A percentile compares a stretch with the other conserved stretches of the same genome.
These are phyloP conservation scores for Helianthus annuus DNA, from an alignment of 129 eudicot genomes.

Conservation along the genomic window DNA sequence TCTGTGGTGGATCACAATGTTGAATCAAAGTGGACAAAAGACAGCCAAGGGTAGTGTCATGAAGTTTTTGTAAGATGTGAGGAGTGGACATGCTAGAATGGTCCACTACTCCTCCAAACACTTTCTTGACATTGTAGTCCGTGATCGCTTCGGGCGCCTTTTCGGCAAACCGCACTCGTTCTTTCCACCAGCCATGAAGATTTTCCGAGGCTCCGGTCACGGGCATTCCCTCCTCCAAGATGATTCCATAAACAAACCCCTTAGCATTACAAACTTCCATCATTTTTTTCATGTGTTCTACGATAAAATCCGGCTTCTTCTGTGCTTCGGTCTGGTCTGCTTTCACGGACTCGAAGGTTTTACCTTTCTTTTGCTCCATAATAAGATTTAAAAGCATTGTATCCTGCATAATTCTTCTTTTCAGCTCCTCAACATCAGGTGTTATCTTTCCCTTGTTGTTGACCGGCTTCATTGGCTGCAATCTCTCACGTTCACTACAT, in stretches of 20 bases:
- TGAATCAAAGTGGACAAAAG: conserved; percentile 74
- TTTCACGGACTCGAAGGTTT: too few species aligned
- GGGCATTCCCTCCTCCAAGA: conserved; percentile 73
- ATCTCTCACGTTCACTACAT: too few species aligned
- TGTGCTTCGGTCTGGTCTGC: too few species aligned
- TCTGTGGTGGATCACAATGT: conserved; percentile 74
- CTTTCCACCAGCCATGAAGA: conserved; percentile 87
- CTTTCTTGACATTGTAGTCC: conserved; percentile 33
- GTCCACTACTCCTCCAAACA: conserved; percentile 28
- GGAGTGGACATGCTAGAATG: conserved; percentile 52
- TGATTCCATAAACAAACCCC: conserved; percentile 69
- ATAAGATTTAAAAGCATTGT: too few species aligned
- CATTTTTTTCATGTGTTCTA: too few species aligned
- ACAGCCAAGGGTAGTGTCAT: conserved; percentile 75
- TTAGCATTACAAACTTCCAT: conserved; percentile 38
- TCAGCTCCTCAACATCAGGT: too few species aligned
- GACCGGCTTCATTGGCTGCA: too few species aligned
- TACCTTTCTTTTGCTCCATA: too few species aligned
- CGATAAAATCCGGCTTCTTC: too few species aligned
- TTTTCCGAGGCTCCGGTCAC: conserved; percentile 85
- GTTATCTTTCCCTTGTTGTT: too few species aligned
- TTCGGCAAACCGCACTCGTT: conserved; percentile 68
- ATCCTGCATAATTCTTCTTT: too few species aligned
- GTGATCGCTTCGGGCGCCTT: conserved; percentile 84
- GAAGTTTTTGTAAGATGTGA: conserved; percentile 70